Percentiles rank a stretch among this genome's conserved stretches.
Conservation (phyloP, 2,329 filamentous ascomycete genomes). For the Colletotrichum agaves region DNA sequence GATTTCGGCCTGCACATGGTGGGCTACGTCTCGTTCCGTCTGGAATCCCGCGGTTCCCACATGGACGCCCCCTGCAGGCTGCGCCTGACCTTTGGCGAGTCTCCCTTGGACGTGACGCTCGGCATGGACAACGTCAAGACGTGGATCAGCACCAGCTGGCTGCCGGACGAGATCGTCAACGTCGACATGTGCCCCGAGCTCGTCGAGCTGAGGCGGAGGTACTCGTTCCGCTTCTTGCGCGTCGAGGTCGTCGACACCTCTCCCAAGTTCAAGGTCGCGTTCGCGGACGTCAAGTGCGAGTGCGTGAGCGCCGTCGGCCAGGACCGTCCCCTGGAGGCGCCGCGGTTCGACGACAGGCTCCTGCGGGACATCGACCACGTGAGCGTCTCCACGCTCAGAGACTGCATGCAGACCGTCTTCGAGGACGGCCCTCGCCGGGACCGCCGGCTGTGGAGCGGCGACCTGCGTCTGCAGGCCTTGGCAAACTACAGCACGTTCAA, state of each 20-base stretch:
- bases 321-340: constrained; percentile 34
- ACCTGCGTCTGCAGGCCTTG: constrained; percentile 49
- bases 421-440: constrained; percentile 52
- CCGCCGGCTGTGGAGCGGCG: constrained; percentile 50
- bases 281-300: constrained; percentile 43
- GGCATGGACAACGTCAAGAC: constrained; percentile 47
- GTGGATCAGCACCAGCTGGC: constrained; percentile 51
- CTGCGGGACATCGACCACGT: constrained; percentile 45
- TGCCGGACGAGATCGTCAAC: constrained; percentile 50
- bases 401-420: constrained; percentile 53
- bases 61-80: constrained; percentile 50
- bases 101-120: constrained; percentile 50
- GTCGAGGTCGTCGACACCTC: constrained; percentile 49
- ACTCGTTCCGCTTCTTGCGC: constrained; percentile 49
- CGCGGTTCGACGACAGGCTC: constrained; percentile 38
- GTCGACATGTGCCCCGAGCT: constrained; percentile 47
- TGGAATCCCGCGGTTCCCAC: constrained; percentile 44
- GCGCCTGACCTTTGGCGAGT: constrained; percentile 50
- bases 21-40: constrained; percentile 45
- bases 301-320: constrained; percentile 45
- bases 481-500: constrained; percentile 51
- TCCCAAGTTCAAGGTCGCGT: constrained; percentile 46
- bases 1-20: constrained; percentile 48
- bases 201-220: constrained; percentile 45
- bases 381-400: constrained; percentile 47